These are phyloP conservation scores for Penicillium crustosum DNA, from an alignment of 2,329 filamentous ascomycete species.

Conservation along the genomic window DNA sequence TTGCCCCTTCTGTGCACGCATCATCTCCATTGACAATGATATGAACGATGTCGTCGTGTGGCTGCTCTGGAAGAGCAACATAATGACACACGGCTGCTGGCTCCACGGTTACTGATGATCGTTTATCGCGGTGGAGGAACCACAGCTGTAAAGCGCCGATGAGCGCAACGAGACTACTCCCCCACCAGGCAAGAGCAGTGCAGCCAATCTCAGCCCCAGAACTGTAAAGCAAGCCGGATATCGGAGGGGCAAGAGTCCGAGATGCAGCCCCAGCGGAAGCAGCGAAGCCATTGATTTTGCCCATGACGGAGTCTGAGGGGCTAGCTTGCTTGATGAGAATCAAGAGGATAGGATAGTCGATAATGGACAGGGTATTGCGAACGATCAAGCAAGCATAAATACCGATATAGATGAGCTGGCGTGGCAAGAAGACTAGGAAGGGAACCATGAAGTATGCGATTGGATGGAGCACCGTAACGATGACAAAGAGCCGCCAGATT, in stretches of 20 bases:
- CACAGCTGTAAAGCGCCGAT: constrained; percentile 58
- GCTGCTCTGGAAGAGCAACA: constrained; percentile 15
- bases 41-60: constrained; percentile 28
- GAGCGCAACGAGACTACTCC: constrained; percentile 56
- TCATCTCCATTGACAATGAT: constrained; percentile 31
- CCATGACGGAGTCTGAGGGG: constrained; percentile 61
- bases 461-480: constrained; percentile 66
- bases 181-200: constrained; percentile 65
- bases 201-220: constrained; percentile 57
- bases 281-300: constrained; percentile 70
- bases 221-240: constrained; percentile 67
- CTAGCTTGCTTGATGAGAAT: constrained; percentile 73
- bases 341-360: constrained; percentile 66
- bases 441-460: constrained; percentile 68
- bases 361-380: constrained; percentile 67
- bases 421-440: constrained; percentile 62
- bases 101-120: constrained; percentile 41
- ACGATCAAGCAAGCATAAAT: constrained; percentile 66
- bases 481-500: constrained; percentile 65
- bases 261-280: constrained; percentile 71
- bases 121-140: constrained; percentile 53
- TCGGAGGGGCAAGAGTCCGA: constrained; percentile 67
- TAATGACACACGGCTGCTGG: constrained; percentile 34
- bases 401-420: constrained; percentile 55
- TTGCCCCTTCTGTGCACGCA: background rate